Base-by-base conservation (phyloP, 225 moss, liverwort and hornwort species). In the Pseudisothecium myosuroides region DNA sequence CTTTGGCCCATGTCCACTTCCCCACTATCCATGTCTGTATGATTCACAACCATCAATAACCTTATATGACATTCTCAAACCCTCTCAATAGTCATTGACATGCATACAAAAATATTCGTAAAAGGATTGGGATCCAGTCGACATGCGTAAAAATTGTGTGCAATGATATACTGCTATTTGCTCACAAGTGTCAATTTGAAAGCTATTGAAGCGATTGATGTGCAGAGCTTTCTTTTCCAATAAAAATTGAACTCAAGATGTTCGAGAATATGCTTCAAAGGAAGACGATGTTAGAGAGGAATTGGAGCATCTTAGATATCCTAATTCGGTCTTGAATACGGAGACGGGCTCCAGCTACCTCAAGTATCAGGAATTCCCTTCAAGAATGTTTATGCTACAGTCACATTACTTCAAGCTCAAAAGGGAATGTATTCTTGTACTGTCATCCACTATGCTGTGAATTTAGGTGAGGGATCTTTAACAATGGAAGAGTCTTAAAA, bases 11-110 rank as follows among this genome's bases (percentile, higher is more conserved):
- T 2, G 93, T 95, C 97, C 96, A 95, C 87, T 98, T 98, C 43
- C 98, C 98, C 49, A 98, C 92, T n/a, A 98, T 95, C 98, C 98
- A 98, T 66, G 94, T 96, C 98, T 98, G 92, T 14, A 78, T 13
- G 41, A 49, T 23, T 52, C 81, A 82, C n/a, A 55, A 41, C 56
- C 21, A 58, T 34, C 68, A 68, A 34, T 65, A 39, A 56, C 54
- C 17, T 58, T 17, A 26, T 4, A n/a, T 7, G n/a, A 56, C 56
- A 56, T n/a, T 55, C 56, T 55, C 36, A 54, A 36, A 36, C 3
- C 32, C 19, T 28, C 76, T 52, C 22, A 54, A 14, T 36, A 14
- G 9, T 76, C 36, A 37, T 54, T 54, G 54, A 54, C 54, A 36
- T 78, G 37, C 78, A 24, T 14, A 15, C 10, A 24, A 37, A 55